Percentiles rank a stretch among this genome's conserved stretches.
Evolutionary conservation across 306 rosid species (phyloP).

Genomic region (Cercis canadensis): DNA sequence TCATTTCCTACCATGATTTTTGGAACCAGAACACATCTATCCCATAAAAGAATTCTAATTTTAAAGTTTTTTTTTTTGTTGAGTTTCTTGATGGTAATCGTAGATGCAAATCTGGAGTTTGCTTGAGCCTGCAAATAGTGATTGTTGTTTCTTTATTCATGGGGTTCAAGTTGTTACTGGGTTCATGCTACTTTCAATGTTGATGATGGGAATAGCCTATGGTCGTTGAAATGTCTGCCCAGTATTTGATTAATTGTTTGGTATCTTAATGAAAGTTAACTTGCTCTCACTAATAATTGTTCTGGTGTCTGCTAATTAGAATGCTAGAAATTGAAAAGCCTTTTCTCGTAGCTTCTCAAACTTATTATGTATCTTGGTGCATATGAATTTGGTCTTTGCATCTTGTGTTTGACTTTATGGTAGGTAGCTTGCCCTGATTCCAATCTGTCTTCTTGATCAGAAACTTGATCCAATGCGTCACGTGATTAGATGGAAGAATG

Average conservation of each 20-base stretch:
- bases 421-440: slow-evolving; percentile 27
- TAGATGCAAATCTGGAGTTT: neutral
- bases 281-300: slow-evolving; percentile 1
- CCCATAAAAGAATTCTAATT: neutral
- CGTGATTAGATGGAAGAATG: slow-evolving; percentile 56
- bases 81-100: neutral
- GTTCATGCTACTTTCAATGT: slow-evolving; percentile 18
- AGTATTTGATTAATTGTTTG: slow-evolving; percentile 5
- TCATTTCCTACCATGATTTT: neutral
- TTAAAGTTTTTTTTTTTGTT: too few relatives aligned
- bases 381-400: slow-evolving; percentile 4
- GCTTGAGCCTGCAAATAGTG: neutral
- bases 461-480: slow-evolving; percentile 45
- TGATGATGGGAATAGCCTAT: slow-evolving; percentile 24
- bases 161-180: slow-evolving; percentile 28
- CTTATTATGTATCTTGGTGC: neutral
- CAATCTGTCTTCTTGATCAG: slow-evolving; percentile 38
- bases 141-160: neutral
- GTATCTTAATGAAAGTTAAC: slow-evolving; percentile 21
- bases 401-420: slow-evolving; percentile 19
- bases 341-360: slow-evolving; percentile 18
- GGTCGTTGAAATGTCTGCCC: slow-evolving; percentile 9
- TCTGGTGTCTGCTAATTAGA: neutral
- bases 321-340: neutral
- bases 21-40: too few relatives aligned